Evolutionary conservation across 1,139 yeast genomes (phyloP), one percentile per base, ranked within the genome.

Genomic region (Pichia sp.): DNA sequence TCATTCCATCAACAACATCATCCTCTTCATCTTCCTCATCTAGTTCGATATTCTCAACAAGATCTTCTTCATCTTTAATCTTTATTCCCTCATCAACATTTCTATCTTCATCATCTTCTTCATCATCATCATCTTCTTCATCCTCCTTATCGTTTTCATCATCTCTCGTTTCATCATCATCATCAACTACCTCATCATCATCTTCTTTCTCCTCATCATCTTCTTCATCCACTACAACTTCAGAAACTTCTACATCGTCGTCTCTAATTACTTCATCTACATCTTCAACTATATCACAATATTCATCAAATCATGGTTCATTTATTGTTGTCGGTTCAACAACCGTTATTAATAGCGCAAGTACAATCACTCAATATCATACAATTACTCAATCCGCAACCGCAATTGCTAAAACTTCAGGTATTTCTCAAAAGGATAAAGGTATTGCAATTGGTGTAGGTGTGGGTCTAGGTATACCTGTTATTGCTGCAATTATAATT

Each of bases 401-500:
- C 11, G 33, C n/a, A 6, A 16, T 28, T 12, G 26, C 50, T 9
- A 50, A 57, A 23, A 48, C 56, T 33, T 43, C 58, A 5, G 73
- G 72, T 0, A 57, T 73, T 3, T 66, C 76, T 0, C 55, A 58
- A n/a, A 68, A 71, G 40, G 62, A 69, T 46, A 67, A 68, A 45
- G 66, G 67, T 44, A 66, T 74, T 29, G 70, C 73, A n/a, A 68
- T 74, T 39, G 80, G 80, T 35, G 71, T 73, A 42, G 72, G 69
- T 20, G 72, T 65, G 22, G 68, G 69, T 42, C 42, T 65, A 5
- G 66, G 67, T 41, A 59, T 65, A 2, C 68, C 68, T 6, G 41
- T 65, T 4, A 44, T 65, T 6, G 43, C 55, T 4, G 35, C 53
- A 8, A 41, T 61, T 4, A 43, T 54, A 6, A 33, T 56, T 11